phyloP scores from a whole-genome alignment of 495 filamentous ascomycete genomes.

The Penicillium malachiteum region DNA sequence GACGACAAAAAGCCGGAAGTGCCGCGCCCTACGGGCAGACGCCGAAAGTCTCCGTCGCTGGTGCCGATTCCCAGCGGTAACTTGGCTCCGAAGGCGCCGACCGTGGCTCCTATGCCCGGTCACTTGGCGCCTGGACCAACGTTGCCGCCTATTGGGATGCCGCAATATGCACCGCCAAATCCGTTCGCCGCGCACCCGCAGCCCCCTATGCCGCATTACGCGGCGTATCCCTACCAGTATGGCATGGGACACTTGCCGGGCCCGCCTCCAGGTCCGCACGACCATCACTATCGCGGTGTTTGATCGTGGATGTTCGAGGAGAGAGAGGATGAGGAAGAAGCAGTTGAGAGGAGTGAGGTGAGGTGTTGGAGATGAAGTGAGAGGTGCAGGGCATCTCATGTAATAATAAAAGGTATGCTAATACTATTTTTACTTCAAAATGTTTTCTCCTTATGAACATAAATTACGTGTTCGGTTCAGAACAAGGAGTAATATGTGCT shows the following conservation, averaged over 20 bases:
- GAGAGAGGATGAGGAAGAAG: background rate
- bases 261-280: conserved; percentile 7
- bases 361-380: too few relatives aligned
- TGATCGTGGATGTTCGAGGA: background rate
- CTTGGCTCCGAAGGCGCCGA: conserved; percentile 26
- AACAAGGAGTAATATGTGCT: too few relatives aligned
- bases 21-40: conserved; percentile 12
- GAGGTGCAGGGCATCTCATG: too few relatives aligned
- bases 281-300: conserved; percentile 9
- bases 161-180: conserved; percentile 17
- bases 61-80: conserved; percentile 23
- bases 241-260: conserved; percentile 12
- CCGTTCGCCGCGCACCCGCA: conserved; percentile 18
- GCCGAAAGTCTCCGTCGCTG: conserved; percentile 24
- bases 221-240: conserved; percentile 28
- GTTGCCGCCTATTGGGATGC: conserved; percentile 19
- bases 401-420: too few relatives aligned
- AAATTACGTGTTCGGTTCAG: too few relatives aligned
- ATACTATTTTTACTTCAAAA: too few relatives aligned
- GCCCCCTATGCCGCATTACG: conserved; percentile 15
- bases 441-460: too few relatives aligned
- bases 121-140: conserved; percentile 17
- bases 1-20: conserved; percentile 23
- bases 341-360: too few relatives aligned
- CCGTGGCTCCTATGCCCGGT: conserved; percentile 20